Base-by-base conservation (phyloP, 495 filamentous ascomycete species). In the Podospora fimiseda region DNA sequence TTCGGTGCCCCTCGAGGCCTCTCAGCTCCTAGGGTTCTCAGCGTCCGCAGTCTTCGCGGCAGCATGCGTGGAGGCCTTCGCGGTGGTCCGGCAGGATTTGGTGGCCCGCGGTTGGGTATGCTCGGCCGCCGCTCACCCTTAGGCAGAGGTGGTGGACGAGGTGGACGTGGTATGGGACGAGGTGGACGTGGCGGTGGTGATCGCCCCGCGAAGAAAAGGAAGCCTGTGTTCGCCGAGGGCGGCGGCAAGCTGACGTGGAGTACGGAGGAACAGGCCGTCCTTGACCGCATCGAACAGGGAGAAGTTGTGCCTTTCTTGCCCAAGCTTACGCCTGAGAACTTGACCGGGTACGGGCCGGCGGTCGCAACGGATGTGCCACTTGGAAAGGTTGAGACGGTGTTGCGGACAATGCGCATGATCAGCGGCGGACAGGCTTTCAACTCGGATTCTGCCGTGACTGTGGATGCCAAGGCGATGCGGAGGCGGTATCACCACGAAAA, bases 271-370 rank as follows among this genome's bases (percentile, higher is more conserved):
- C 39, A 60, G 53, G 51, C n/a, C 3, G 41, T 65, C 9, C 4
- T 65, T 6, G 44, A 60, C 50, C 43, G 47, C 9, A 4, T 58
- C 3, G 67, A 70, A 11, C 52, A 67, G 57, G 67, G 67, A 48
- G 55, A 54, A 14, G 52, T 60, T 42, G 51, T 55, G 23, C 52
- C 48, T 4, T 70, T 65, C 39, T 27, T 42, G 14, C 67, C 67
- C 5, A 33, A 48, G 38, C 33, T 64, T 16, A 57, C 53, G 23
- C 19, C 48, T 7, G 53, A 67, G 41, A 38, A 49, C 15, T 36
- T 70, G 42, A 22, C 41, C 11, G 65, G 65, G 15, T 68, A 70
- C 57, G 65, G 63, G 14, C 58, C 65, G n/a, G 59, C 65, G 5
- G 3, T 68, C 33, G 61, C 67, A 1, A 60, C 63, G 21, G 59